Evolutionary conservation across 129 eudicot species (phyloP).

Genomic region (Solidago caesia): DNA sequence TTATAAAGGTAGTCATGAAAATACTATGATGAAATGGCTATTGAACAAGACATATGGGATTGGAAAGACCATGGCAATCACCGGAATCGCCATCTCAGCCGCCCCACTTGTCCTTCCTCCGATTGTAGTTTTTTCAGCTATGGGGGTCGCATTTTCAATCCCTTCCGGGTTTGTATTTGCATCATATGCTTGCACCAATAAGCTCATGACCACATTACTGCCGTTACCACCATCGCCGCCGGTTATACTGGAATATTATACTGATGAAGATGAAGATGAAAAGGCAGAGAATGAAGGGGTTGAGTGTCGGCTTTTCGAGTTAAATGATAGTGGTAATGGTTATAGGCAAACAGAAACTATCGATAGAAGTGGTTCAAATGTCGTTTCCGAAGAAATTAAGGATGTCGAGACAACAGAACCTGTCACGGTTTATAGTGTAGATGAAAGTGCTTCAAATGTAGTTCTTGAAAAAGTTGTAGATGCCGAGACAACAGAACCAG

Average conservation of each 20-base stretch:
- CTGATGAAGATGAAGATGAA: constrained; percentile 30
- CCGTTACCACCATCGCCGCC: constrained; percentile 33
- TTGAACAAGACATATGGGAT: constrained; percentile 41
- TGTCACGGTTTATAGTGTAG: background rate
- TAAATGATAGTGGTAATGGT: constrained; percentile 26
- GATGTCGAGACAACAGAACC: no score
- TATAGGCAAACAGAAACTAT: background rate
- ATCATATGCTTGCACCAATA: constrained; percentile 60
- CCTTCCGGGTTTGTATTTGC: constrained; percentile 68
- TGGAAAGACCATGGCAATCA: constrained; percentile 51
- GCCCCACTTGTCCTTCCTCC: constrained; percentile 80
- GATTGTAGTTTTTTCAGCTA: constrained; percentile 59
- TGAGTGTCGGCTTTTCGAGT: background rate
- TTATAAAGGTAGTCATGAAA: constrained; percentile 17
- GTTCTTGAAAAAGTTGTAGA: background rate
- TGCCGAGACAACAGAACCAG: background rate
- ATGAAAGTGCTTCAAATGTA: background rate
- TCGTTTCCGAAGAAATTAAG: no score
- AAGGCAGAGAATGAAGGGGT: constrained; percentile 10
- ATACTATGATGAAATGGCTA: constrained; percentile 41
- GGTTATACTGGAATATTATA: constrained; percentile 21
- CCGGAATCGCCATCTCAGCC: constrained; percentile 62
- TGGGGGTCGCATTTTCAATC: constrained; percentile 61
- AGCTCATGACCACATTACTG: constrained; percentile 62
- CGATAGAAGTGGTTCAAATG: no score